phyloP scores from a whole-genome alignment of 2,329 filamentous ascomycete genomes.

The Microsporum canis region DNA sequence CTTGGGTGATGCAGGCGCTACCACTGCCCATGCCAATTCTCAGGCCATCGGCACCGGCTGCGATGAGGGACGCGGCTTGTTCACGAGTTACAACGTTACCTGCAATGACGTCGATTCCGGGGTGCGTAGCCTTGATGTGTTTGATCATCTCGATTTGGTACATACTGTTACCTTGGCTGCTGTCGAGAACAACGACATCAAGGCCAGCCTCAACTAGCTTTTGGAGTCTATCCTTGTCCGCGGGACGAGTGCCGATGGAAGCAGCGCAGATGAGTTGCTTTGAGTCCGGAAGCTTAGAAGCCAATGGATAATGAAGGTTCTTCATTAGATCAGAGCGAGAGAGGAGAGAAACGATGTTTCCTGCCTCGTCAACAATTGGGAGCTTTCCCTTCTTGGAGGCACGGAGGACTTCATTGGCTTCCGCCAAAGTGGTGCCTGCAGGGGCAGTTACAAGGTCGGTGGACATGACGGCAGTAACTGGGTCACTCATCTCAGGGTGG shows the following conservation, averaged over 20 bases:
- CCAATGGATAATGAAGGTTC: constrained; percentile 92
- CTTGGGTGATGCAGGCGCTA: constrained; percentile 96
- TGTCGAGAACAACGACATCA: constrained; percentile 90
- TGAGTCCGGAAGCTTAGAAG: constrained; percentile 89
- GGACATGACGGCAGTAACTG: constrained; percentile 87
- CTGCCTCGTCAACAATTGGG: constrained; percentile 72
- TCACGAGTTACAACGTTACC: constrained; percentile 98
- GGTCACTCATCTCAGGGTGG: constrained; percentile 59
- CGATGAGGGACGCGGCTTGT: constrained; percentile 84
- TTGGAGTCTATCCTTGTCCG: constrained; percentile 77
- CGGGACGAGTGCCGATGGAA: constrained; percentile 85
- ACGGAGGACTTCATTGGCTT: constrained; percentile 87
- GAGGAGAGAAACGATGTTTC: constrained; percentile 84
- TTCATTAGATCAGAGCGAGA: constrained; percentile 95
- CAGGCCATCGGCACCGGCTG: constrained; percentile 87
- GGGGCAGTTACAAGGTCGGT: constrained; percentile 84
- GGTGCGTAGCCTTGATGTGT: constrained; percentile 81
- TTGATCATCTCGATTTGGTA: constrained; percentile 99
- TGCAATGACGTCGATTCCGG: constrained; percentile 83
- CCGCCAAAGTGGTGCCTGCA: constrained; percentile 66
- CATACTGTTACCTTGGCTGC: constrained; percentile 95
- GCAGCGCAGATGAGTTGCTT: constrained; percentile 96
- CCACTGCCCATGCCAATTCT: constrained; percentile 98
- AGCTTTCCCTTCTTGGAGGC: constrained; percentile 98
- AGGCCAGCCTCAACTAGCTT: constrained; percentile 89